Base-by-base conservation (phyloP, 2,329 filamentous ascomycete genomes). In the Cladosporium sp. region DNA sequence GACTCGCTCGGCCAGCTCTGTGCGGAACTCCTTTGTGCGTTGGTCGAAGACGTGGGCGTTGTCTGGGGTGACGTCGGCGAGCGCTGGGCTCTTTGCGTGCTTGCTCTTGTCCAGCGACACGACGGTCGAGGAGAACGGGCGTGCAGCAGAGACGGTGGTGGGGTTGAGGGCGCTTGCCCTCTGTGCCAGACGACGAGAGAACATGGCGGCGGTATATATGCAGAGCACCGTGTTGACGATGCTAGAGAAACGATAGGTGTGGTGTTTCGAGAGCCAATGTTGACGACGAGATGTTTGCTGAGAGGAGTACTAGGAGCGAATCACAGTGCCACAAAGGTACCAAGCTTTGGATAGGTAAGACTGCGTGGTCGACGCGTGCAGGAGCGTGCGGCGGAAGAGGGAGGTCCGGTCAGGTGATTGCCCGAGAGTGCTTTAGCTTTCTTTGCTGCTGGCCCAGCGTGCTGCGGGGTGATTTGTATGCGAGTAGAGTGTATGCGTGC, bases 21-120 rank as follows among this genome's bases (percentile, higher is more conserved):
- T 87, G 73, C 94, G 89, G 78, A 97, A 97, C 70, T 87, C 82
- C 75, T 88, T 88, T 79, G 96, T 92, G 75, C 88, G 90, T 69
- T 82, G 78, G 73, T 89, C 90, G 82, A 97, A 99, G 59, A 82
- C 80, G 55, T 86, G 81, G 64, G 89, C 87, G 62, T 85, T 84
- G 63, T 89, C 80, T 51, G 87, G 84, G 47, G 81, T 88, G 79
- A 99, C 86, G 76, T 99, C 92, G 73, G 89, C 88, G 65, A 99
- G 84, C 38, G 88, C 86, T n/a, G 94, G 94, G 19, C 86, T 78
- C 59, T 65, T 66, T 51, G 43, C 30, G 17, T 19, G 38, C 7
- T 43, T 9, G 9, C 43, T 17, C 22, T 47, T 47, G 25, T 47
- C 43, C 15, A 47, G 43, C 22, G 43, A 47, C n/a, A 39, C 49